These are phyloP conservation scores for Chytridium lagenaria DNA, from an alignment of 371 early-diverging fungal species.

Conservation along the genomic window DNA sequence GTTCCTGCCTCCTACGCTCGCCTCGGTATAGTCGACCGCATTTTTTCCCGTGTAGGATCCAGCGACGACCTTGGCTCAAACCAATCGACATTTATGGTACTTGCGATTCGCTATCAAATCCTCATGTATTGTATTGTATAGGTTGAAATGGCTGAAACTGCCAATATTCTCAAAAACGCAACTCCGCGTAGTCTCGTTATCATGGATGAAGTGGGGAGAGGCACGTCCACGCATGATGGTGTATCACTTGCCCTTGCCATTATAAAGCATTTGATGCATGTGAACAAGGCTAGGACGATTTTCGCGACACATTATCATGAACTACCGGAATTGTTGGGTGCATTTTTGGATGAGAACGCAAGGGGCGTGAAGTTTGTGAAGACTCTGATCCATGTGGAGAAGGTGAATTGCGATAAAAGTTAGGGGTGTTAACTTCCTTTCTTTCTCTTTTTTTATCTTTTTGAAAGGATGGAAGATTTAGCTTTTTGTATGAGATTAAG, in stretches of 20 bases:
- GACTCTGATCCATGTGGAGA: slow-evolving; percentile 22
- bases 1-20: slow-evolving; percentile 87
- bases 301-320: slow-evolving; percentile 98
- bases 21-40: slow-evolving; percentile 87
- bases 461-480: slow-evolving; percentile 22
- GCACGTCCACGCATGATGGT: slow-evolving; percentile 95
- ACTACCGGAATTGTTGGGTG: slow-evolving; percentile 50
- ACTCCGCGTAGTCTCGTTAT: slow-evolving; percentile 84
- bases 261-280: slow-evolving; percentile 73
- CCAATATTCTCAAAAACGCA: slow-evolving; percentile 83
- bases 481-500: slow-evolving; percentile 21
- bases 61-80: slow-evolving; percentile 69
- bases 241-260: slow-evolving; percentile 90
- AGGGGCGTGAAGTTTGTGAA: slow-evolving; percentile 27
- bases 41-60: slow-evolving; percentile 77
- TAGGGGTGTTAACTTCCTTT: not conserved
- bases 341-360: slow-evolving; percentile 9
- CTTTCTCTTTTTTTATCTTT: not conserved
- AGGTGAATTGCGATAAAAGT: too few species aligned
- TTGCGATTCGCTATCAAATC: not conserved
- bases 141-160: slow-evolving; percentile 95
- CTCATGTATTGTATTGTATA: not conserved
- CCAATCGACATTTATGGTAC: slow-evolving; percentile 96
- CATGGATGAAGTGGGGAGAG: slow-evolving; percentile 99
- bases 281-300: slow-evolving; percentile 68